Base-by-base conservation (phyloP, 2,329 filamentous ascomycete genomes). In the Fusarium sp. region DNA sequence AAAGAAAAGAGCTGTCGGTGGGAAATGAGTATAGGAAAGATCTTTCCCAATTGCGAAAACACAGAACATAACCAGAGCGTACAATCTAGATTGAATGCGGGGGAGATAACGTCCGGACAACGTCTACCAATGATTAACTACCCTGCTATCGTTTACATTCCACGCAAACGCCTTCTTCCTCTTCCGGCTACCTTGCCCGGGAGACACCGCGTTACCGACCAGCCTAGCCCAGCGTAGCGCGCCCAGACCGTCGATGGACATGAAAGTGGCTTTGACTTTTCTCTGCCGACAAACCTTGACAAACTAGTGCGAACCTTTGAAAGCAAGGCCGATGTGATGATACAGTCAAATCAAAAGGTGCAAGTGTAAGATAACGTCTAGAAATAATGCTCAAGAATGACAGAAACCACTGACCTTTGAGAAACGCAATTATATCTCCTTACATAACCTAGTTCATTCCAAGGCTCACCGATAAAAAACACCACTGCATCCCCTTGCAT, bases 21-120 rank as follows among this genome's bases (percentile, higher is more conserved):
- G 18, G 2, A 9, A 7, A 13, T 6, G 32, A 37, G 49, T n/a
- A 1, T 6, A 20, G n/a, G 5, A 40, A 20, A 45, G n/a, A 9
- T 49, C 27, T 34, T 37, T 20, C 9, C 18, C 14, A 16, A 37
- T 10, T 9, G 7, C n/a, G 16, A 59, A 7, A 18, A 40, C 22
- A 16, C 20, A 20, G 3, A 60, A 20, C 13, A 37, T 30, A 25
- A 11, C 37, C 12, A 10, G 14, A 20, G 9, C 20, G 5, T 18
- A 18, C 30, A 42, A 49, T 61, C 58, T 45, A 60, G 55, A 60
- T 30, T 29, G 45, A 61, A 59, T 51, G 58, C 37, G 58, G 58
- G 55, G 55, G 12, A 40, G 45, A 51, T 25, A 51, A 30, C n/a
- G 10, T 3, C 6, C 32, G n/a, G 22, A 24, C 4, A 25, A 9